Conservation (phyloP, 805 yeast species). For the Dipodascus geniculatus region DNA sequence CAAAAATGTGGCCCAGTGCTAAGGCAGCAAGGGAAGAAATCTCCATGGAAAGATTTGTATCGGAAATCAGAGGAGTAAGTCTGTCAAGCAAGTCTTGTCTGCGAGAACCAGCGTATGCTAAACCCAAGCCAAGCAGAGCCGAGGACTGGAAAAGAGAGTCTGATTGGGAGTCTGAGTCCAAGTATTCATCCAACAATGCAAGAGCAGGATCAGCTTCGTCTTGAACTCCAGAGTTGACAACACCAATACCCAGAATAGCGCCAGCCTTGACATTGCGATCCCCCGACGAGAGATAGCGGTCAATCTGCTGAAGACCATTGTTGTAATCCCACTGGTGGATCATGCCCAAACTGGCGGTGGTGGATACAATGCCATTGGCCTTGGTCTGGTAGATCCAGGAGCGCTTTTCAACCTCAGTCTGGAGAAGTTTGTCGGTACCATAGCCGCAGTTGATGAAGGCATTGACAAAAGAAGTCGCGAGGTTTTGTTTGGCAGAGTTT, state of each 20-base stretch:
- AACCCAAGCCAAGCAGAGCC: slow-evolving; percentile 83
- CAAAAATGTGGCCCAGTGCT: slow-evolving; percentile 87
- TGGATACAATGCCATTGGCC: slow-evolving; percentile 80
- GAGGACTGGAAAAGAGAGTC: slow-evolving; percentile 52
- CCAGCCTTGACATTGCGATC: slow-evolving; percentile 92
- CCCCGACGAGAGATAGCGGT: slow-evolving; percentile 74
- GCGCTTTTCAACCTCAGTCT: slow-evolving; percentile 54
- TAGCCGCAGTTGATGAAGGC: slow-evolving; percentile 86
- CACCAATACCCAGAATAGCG: slow-evolving; percentile 90
- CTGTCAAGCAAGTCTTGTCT: slow-evolving; percentile 72
- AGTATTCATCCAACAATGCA: slow-evolving; percentile 70
- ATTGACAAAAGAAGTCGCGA: slow-evolving; percentile 91
- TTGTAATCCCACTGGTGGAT: slow-evolving; percentile 83
- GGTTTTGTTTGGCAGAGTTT: slow-evolving; percentile 89
- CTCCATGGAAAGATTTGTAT: slow-evolving; percentile 62
- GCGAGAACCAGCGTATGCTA: slow-evolving; percentile 90
- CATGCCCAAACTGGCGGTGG: slow-evolving; percentile 87
- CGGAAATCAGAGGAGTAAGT: slow-evolving; percentile 72
- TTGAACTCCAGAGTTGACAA: slow-evolving; percentile 83
- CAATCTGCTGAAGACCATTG: slow-evolving; percentile 82
- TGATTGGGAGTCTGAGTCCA: slow-evolving; percentile 47
- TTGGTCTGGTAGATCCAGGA: slow-evolving; percentile 89
- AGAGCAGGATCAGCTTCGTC: slow-evolving; percentile 93
- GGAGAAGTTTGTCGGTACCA: slow-evolving; percentile 67
- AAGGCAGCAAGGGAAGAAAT: slow-evolving; percentile 77